Percentiles rank a stretch among this genome's conserved stretches.
These are phyloP conservation scores for Leccinum barrowsii DNA, from an alignment of 768 basidiomycete species.

Conservation along the genomic window DNA sequence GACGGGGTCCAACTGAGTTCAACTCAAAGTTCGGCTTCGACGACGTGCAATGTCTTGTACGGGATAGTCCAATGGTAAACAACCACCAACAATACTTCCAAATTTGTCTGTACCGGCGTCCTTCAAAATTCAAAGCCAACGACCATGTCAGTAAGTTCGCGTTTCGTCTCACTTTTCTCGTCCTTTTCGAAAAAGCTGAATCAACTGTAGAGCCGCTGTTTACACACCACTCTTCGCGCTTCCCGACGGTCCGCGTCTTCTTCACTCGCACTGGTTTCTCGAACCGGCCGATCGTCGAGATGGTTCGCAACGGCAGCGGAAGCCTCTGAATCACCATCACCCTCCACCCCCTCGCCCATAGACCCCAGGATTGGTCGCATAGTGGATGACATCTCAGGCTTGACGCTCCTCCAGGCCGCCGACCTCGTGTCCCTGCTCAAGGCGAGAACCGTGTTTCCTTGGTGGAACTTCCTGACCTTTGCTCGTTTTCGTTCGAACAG, in stretches of 20 bases:
- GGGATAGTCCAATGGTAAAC: not conserved
- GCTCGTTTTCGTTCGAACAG: slow-evolving; percentile 36
- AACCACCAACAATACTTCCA: slow-evolving; percentile 22
- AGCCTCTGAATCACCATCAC: slow-evolving; percentile 35
- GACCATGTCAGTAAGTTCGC: slow-evolving; percentile 27
- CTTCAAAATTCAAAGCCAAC: slow-evolving; percentile 13
- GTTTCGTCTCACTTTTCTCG: not conserved
- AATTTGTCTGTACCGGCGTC: slow-evolving; percentile 15
- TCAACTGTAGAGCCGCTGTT: slow-evolving; percentile 19
- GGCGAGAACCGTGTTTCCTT: slow-evolving; percentile 40
- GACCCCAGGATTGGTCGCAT: slow-evolving; percentile 76
- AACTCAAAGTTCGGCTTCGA: too few relatives aligned
- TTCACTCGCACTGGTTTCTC: slow-evolving; percentile 14
- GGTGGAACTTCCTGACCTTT: not conserved
- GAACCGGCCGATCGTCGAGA: slow-evolving; percentile 40
- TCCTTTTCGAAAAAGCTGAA: not conserved
- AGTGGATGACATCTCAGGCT: slow-evolving; percentile 87
- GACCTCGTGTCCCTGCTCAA: slow-evolving; percentile 92
- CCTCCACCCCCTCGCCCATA: slow-evolving; percentile 34
- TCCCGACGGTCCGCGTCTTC: slow-evolving; percentile 13
- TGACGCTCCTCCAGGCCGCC: slow-evolving; percentile 91
- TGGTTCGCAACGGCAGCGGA: slow-evolving; percentile 53
- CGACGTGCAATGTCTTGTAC: too few relatives aligned
- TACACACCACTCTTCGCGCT: slow-evolving; percentile 16
- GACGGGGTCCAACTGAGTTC: not conserved